These are phyloP conservation scores for Suillus paluster DNA, from an alignment of 768 basidiomycete species.

Conservation along the genomic window DNA sequence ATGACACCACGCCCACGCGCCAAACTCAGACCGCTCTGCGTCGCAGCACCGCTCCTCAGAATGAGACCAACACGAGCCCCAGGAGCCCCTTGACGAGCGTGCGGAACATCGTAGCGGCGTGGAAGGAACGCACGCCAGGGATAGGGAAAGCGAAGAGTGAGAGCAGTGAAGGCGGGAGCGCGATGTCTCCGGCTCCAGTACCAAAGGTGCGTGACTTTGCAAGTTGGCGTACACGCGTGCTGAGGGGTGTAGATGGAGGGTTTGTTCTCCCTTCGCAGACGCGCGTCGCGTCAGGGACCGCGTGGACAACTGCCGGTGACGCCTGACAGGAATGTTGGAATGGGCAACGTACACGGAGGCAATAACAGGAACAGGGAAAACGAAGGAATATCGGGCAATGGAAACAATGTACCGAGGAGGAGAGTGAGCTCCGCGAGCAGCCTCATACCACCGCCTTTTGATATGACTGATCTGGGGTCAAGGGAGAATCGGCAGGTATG, in stretches of 20 bases:
- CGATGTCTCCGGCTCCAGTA: constrained; percentile 14
- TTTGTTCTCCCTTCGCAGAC: constrained; percentile 39
- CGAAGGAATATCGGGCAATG: not conserved
- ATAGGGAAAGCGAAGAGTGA: constrained; percentile 31
- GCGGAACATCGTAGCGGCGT: constrained; percentile 76
- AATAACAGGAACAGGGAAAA: constrained; percentile 11
- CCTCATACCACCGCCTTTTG: constrained; percentile 49
- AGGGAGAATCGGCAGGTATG: constrained; percentile 50
- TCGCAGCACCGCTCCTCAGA: not conserved
- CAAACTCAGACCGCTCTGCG: constrained; percentile 1
- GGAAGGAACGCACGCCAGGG: constrained; percentile 76
- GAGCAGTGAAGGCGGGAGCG: constrained; percentile 20
- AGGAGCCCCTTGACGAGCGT: constrained; percentile 76
- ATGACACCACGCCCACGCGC: constrained; percentile 3
- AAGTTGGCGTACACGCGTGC: not conserved
- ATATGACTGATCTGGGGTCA: constrained; percentile 49
- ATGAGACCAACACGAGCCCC: constrained; percentile 47
- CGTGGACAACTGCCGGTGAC: constrained; percentile 19
- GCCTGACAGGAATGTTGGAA: constrained; percentile 14
- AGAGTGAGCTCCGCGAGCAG: constrained; percentile 31
- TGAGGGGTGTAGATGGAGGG: constrained; percentile 20
- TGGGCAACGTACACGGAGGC: constrained; percentile 14
- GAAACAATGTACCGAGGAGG: not conserved
- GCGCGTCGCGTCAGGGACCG: constrained; percentile 25
- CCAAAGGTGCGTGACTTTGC: not conserved